phyloP scores from a whole-genome alignment of 1,139 yeast genomes.

The Zygosaccharomyces pseudobailii region DNA sequence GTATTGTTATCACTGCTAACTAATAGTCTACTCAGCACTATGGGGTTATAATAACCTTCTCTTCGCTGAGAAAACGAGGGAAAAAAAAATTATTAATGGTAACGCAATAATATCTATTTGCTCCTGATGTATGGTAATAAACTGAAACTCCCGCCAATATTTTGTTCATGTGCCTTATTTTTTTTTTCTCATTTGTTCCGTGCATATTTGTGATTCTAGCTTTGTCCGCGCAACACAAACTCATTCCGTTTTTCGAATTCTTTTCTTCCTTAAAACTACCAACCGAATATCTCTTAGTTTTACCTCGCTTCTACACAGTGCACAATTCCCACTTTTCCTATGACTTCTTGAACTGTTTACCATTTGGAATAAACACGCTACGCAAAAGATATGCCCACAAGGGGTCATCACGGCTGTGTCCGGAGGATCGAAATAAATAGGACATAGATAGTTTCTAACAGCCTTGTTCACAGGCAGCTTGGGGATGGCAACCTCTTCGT shows the following conservation, averaged over 20 bases:
- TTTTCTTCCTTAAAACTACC: conserved; percentile 32
- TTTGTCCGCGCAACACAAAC: background rate
- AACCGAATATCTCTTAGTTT: conserved; percentile 33
- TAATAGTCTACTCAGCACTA: too few species aligned
- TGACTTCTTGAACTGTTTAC: conserved; percentile 41
- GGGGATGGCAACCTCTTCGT: conserved; percentile 5
- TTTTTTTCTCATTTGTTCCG: background rate
- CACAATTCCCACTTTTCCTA: conserved; percentile 41
- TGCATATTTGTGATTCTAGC: background rate
- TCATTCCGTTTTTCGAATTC: conserved; percentile 13
- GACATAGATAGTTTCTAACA: conserved; percentile 41
- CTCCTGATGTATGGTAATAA: too few species aligned
- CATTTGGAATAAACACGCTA: conserved; percentile 47
- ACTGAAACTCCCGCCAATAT: too few species aligned
- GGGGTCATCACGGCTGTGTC: conserved; percentile 43
- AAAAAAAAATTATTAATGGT: too few species aligned
- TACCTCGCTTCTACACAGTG: conserved; percentile 44
- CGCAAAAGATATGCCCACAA: conserved; percentile 54
- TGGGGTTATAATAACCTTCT: too few species aligned
- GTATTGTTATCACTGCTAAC: too few species aligned
- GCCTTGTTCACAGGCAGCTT: conserved; percentile 21
- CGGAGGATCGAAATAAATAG: conserved; percentile 51
- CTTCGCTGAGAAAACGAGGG: too few species aligned
- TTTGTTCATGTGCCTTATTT: too few species aligned
- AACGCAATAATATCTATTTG: too few species aligned